Base-by-base conservation (phyloP, 306 rosid species). In the Gleditsia sinensis region DNA sequence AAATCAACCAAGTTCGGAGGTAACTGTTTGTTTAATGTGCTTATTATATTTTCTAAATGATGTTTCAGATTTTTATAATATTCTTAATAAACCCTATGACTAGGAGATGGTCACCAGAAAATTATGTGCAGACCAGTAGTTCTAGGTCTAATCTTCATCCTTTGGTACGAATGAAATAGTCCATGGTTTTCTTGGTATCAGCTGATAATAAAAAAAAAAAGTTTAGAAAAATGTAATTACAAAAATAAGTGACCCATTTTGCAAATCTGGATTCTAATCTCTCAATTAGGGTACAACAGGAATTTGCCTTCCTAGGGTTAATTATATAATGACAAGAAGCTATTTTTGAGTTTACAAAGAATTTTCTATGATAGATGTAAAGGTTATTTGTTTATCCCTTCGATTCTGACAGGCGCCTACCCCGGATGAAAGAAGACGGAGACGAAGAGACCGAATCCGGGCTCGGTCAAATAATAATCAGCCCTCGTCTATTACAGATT, bases 401-500 rank as follows among this genome's bases (percentile, higher is more conserved):
- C 42, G 7, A 14, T 46, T 80, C 57, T 61, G 43, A 68, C 78
- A 72, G 79, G 78, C 40, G 1, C 58, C 58, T n/a, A 77, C 82
- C 14, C 69, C 64, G 87, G 85, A 83, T 12, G 89, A 68, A 84
- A 79, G 69, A 49, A 83, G 77, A 69, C 86, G 54, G 25, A 78
- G 74, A 72, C 79, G 76, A 46, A 80, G 85, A 77, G 86, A 72
- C 10, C 77, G 69, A 30, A 39, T 74, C 25, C 78, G 78, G 74
- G 54, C 53, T 0, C 81, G 49, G 19, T 25, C 88, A 21, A 79
- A 60, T 9, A 77, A 76, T 56, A 69, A 67, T 9, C 27, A 32
- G 6, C 75, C 88, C n/a, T 75, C 92, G 57, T 86, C 94, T 46
- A 67, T 94, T 55, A 88, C 96, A 12, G 96, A 94, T 67, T 21